Conservation (phyloP, 1,284 basidiomycete genomes). For the Tilletia horrida region DNA sequence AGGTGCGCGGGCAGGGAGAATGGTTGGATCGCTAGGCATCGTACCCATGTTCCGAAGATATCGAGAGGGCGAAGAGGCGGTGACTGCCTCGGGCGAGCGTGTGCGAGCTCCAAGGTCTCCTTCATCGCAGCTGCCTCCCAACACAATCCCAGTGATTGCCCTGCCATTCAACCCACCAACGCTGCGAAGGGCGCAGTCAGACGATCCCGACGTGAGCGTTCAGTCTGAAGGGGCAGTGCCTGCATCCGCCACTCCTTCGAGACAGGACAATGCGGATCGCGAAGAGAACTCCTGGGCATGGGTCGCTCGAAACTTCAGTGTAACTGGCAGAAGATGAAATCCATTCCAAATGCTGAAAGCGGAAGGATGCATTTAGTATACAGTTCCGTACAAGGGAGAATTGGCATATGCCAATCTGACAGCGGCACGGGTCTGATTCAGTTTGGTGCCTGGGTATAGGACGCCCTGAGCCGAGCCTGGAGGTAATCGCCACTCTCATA, state of each 20-base stretch:
- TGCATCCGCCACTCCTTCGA: neutral
- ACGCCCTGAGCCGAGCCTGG: slow-evolving; percentile 2
- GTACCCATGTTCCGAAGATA: slow-evolving; percentile 11
- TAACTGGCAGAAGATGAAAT: neutral
- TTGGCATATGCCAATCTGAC: neutral
- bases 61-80: slow-evolving; percentile 2
- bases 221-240: neutral
- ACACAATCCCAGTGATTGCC: slow-evolving; percentile 11
- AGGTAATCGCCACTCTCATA: slow-evolving; percentile 5
- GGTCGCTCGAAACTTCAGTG: slow-evolving; percentile 11
- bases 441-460: neutral
- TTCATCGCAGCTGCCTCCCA: neutral
- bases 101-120: neutral
- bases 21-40: neutral
- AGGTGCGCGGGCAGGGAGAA: neutral
- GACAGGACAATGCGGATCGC: neutral
- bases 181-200: neutral
- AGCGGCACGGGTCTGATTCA: too few species aligned
- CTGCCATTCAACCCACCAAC: neutral
- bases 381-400: neutral
- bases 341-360: too few species aligned
- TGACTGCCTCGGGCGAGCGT: neutral
- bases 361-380: too few species aligned
- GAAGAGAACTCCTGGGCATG: slow-evolving; percentile 15
- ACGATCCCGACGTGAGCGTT: neutral